phyloP scores from a whole-genome alignment of 371 early-diverging fungal genomes.

The Umbelopsis sp. region DNA sequence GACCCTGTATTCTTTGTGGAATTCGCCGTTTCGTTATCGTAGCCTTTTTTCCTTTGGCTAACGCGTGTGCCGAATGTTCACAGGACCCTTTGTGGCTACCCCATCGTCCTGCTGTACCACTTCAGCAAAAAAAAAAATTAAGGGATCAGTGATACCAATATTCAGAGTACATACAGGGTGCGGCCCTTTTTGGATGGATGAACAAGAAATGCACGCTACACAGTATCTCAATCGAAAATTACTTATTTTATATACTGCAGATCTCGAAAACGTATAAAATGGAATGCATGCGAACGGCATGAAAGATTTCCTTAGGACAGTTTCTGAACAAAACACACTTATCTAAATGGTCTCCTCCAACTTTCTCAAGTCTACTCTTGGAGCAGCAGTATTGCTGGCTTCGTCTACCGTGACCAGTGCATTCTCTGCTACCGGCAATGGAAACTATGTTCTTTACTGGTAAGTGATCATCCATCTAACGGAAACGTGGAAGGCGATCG shows the following conservation, averaged over 20 bases:
- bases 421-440: constrained; percentile 25
- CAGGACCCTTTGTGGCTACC: constrained; percentile 12
- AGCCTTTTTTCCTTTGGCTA: neutral
- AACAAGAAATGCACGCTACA: neutral
- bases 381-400: constrained; percentile 3
- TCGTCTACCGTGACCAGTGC: neutral
- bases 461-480: neutral
- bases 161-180: neutral
- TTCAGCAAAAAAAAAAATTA: constrained; percentile 8
- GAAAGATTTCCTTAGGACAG: neutral
- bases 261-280: neutral
- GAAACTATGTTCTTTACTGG: constrained; percentile 24
- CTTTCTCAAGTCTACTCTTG: constrained; percentile 8
- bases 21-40: neutral
- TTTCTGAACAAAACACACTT: neutral
- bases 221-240: neutral
- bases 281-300: neutral
- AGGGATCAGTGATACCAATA: constrained; percentile 10
- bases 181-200: neutral
- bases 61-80: neutral
- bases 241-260: neutral
- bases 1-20: constrained; percentile 13
- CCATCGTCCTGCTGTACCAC: constrained; percentile 3
- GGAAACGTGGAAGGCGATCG: too few relatives aligned
- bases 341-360: neutral